These are phyloP conservation scores for Trichomonas tenax DNA, from an alignment of 208 protist species.

Conservation along the genomic window DNA sequence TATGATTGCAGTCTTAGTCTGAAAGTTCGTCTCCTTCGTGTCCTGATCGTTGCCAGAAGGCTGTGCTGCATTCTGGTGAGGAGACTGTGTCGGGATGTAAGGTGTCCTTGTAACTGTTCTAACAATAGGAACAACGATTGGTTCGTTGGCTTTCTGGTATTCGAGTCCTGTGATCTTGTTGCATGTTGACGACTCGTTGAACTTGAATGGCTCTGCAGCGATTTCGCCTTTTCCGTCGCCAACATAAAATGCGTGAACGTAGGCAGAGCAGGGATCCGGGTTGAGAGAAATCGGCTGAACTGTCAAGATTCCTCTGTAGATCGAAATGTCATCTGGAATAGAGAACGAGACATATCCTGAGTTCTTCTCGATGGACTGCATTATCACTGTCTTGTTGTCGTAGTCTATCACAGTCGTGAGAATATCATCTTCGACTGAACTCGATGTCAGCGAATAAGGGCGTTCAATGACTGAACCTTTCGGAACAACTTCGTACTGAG, in stretches of 20 bases:
- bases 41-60: background rate
- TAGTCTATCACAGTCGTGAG: background rate
- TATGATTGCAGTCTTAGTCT: background rate
- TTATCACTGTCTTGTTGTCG: background rate
- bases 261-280: background rate
- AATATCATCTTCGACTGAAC: background rate
- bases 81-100: background rate
- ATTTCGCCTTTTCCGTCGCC: too few species aligned
- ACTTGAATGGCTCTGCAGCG: too few species aligned
- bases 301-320: background rate
- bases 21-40: background rate
- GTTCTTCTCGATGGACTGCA: background rate
- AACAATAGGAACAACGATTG: too few species aligned
- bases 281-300: background rate
- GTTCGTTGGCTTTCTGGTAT: too few species aligned
- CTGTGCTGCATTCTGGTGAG: background rate
- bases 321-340: background rate
- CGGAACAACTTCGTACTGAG: background rate
- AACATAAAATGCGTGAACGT: background rate
- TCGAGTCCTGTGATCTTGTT: too few species aligned
- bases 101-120: background rate
- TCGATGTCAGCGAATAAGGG: too few species aligned
- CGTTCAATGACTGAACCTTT: background rate
- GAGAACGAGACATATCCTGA: background rate
- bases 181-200: too few species aligned